phyloP scores from a whole-genome alignment of 257 asterid genomes.

The Nicotiana knightiana region DNA sequence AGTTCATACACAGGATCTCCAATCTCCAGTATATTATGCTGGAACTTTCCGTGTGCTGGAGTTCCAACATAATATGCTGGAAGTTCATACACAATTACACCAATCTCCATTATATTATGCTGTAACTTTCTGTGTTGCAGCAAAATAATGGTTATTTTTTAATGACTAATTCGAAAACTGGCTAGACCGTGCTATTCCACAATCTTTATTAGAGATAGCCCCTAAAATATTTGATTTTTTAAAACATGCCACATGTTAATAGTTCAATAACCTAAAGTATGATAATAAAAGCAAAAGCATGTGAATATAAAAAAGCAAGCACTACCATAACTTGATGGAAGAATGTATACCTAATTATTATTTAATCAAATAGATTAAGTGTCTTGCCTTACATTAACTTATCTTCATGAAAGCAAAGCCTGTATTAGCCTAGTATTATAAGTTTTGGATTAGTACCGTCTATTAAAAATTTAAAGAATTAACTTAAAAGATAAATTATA shows the following conservation, averaged over 20 bases:
- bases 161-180: no score
- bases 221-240: slow-evolving; percentile 7
- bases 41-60: no score
- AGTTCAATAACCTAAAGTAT: slow-evolving; percentile 13
- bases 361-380: neutral
- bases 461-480: neutral
- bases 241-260: slow-evolving; percentile 8
- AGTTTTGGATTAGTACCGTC: slow-evolving; percentile 4
- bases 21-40: no score
- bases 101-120: no score
- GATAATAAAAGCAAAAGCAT: slow-evolving; percentile 18
- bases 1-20: no score
- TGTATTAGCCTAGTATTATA: neutral
- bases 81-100: no score
- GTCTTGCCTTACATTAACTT: slow-evolving; percentile 15
- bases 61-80: no score
- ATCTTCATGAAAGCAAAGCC: slow-evolving; percentile 11
- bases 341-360: slow-evolving; percentile 23
- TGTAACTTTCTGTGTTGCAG: no score
- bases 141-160: no score
- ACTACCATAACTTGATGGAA: slow-evolving; percentile 19
- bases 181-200: fast-evolving
- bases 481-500: neutral
- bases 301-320: slow-evolving; percentile 18
- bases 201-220: neutral